Base-by-base conservation (phyloP, 495 filamentous ascomycete genomes). In the Aspergillus mulundensis region DNA sequence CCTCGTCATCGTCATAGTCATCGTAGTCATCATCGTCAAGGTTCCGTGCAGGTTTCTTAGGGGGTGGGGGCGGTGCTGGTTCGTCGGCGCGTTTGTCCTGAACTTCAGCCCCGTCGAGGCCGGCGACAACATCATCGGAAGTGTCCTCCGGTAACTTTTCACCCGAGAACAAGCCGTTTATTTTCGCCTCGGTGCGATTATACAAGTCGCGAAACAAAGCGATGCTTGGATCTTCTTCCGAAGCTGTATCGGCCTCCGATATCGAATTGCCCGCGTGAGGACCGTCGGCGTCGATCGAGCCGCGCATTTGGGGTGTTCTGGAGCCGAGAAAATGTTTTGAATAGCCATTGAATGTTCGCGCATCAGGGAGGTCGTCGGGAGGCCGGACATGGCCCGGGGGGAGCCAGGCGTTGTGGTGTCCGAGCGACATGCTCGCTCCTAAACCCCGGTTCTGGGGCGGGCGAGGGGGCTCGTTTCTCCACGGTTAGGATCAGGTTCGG, bases 21-120 rank as follows among this genome's bases (percentile, higher is more conserved):
- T 90, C 85, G 61, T 80, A 84, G 61, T 94, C 87, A 64, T 91
- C 87, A 47, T 95, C 89, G 66, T 88, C 86, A 62, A 95, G 87
- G 47, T 86, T 84, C 34, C 90, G 78, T 38, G 87, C 78, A 38
- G 85, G 61, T 59, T 84, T 88, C 65, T 81, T 81, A 12, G 79
- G 70, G n/a, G 77, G 72, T 24, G 74, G 63, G 44, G 63, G 57
- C 20, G 65, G 64, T 54, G 61, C 62, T 59, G 72, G 65, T 50
- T 69, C 67, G 53, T 79, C 74, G 62, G 73, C 71, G 68, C 67
- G 68, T 67, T 67, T 58, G 32, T 60, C 51, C 56, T 67, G 53
- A 53, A 58, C 50, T 36, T 70, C 72, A 41, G 71, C 39, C 41
- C 61, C 59, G 34, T 69, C 66, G 40, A 61, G 52, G 30, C 63